Conservation (phyloP, 345 rosid genomes). For the Eucalyptus camaldulensis region DNA sequence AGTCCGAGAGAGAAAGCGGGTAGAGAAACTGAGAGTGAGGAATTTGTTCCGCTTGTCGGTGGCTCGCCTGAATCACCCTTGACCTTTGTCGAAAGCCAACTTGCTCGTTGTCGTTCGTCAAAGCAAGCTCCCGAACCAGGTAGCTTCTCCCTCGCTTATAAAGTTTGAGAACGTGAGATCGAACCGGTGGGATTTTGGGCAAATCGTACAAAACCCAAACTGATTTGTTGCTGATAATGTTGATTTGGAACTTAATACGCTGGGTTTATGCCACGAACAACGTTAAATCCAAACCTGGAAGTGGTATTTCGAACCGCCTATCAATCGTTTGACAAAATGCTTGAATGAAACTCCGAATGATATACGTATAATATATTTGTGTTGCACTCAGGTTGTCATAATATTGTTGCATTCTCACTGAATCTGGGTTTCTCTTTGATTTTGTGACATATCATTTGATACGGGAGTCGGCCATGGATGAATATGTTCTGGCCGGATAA, state of each 20-base stretch:
- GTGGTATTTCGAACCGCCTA: no score
- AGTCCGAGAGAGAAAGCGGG: no score
- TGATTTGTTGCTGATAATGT: background rate
- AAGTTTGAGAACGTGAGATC: background rate
- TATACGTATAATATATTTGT: background rate
- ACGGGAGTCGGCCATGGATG: no score
- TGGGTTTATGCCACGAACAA: background rate
- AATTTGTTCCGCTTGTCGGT: background rate
- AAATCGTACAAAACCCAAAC: background rate
- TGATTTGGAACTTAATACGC: no score
- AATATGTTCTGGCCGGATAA: no score
- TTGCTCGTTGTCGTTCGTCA: background rate
- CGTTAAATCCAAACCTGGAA: background rate
- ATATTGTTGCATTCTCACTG: no score
- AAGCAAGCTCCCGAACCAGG: background rate
- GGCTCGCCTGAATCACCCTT: background rate
- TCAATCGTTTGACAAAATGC: no score
- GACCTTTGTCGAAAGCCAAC: background rate
- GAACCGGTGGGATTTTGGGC: background rate
- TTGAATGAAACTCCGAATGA: no score
- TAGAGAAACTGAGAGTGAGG: background rate
- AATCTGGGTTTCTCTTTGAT: no score
- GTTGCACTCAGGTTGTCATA: background rate
- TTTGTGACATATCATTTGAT: no score
- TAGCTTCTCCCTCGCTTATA: background rate